phyloP scores from a whole-genome alignment of 2,329 filamentous ascomycete species.

The Ophiostoma quercus region DNA sequence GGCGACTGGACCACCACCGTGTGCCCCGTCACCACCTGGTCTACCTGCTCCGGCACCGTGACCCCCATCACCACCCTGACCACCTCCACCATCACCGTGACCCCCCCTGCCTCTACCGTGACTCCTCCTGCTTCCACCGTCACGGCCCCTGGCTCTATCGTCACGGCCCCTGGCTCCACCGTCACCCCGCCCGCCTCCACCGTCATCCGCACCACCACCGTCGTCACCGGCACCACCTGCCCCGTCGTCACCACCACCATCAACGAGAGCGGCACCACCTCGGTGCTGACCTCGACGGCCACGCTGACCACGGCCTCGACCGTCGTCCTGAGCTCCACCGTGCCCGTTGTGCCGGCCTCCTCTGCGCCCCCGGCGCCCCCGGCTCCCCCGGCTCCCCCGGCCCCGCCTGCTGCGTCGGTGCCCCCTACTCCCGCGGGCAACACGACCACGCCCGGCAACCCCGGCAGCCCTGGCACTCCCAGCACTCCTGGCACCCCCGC shows the following conservation, averaged over 20 bases:
- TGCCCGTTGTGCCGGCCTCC: not conserved
- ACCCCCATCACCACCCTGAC: not conserved
- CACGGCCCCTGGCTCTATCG: not conserved
- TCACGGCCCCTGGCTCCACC: not conserved
- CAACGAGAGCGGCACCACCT: not conserved
- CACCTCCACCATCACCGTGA: slow-evolving; percentile 10
- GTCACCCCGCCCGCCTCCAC: not conserved
- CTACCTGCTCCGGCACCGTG: not conserved
- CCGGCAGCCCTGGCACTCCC: not conserved
- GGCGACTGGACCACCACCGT: not conserved
- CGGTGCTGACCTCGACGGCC: not conserved
- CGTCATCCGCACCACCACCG: not conserved
- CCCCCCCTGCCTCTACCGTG: not conserved
- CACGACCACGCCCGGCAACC: not conserved
- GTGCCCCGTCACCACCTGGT: not conserved
- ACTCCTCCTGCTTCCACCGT: not conserved
- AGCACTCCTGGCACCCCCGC: not conserved
- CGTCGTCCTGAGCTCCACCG: not conserved
- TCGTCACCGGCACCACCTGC: slow-evolving; percentile 8
- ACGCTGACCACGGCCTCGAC: not conserved
- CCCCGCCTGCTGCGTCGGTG: not conserved
- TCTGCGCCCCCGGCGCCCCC: not conserved
- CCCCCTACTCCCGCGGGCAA: not conserved
- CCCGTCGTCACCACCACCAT: not conserved
- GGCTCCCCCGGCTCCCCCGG: not conserved